Evolutionary conservation across 345 rosid genomes (phyloP).

Genomic region (Jatropha curcas): DNA sequence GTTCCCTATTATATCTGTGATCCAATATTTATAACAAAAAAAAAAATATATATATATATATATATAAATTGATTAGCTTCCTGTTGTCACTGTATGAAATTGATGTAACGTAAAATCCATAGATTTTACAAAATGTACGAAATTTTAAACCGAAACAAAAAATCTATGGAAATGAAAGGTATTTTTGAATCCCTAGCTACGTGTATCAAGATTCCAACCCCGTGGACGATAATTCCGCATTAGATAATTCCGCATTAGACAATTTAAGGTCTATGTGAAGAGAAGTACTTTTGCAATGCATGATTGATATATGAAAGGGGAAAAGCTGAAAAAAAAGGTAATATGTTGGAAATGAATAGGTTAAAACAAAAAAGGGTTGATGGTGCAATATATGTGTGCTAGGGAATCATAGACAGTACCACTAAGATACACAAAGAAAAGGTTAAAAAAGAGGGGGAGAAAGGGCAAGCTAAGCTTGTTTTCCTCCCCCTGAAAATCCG

Average conservation of each 20-base stretch:
- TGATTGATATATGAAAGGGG: not conserved
- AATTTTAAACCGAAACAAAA: too few species aligned
- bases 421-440: constrained; percentile 25
- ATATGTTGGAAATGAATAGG: not conserved
- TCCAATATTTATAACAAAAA: too few species aligned
- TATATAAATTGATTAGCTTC: too few species aligned
- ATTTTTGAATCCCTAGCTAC: too few species aligned
- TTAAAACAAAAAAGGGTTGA: not conserved
- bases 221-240: too few species aligned
- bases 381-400: not conserved
- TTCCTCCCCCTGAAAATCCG: constrained; percentile 47
- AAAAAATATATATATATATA: too few species aligned
- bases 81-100: too few species aligned
- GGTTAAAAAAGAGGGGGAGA: constrained; percentile 5
- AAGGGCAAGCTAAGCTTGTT: not conserved
- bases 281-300: not conserved
- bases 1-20: not conserved
- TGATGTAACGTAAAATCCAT: too few species aligned
- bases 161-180: too few species aligned
- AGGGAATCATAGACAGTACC: constrained; percentile 24
- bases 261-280: not conserved
- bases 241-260: too few species aligned
- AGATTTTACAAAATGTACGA: too few species aligned
- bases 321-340: not conserved
- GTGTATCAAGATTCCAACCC: too few species aligned